phyloP scores from a whole-genome alignment of 768 basidiomycete species.

The Tylopilus plumbeoviolaceoides region DNA sequence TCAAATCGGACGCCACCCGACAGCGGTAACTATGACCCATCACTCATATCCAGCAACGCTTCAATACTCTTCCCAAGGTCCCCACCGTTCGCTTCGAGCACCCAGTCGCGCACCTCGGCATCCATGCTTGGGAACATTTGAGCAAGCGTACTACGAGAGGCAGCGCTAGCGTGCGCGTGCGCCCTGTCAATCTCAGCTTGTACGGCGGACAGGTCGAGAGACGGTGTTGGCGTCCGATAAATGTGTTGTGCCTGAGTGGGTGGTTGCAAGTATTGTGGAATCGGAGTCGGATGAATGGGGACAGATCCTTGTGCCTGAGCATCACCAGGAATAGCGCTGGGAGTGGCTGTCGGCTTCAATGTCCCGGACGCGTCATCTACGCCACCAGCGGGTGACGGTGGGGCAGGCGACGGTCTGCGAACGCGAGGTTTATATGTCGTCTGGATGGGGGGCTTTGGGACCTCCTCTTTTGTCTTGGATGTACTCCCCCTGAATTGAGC shows the following conservation, averaged over 20 bases:
- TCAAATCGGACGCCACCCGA: not conserved
- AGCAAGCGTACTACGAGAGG: slow-evolving; percentile 68
- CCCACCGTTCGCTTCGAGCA: slow-evolving; percentile 84
- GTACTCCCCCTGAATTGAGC: slow-evolving; percentile 33
- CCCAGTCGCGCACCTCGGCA: slow-evolving; percentile 79
- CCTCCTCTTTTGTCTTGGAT: slow-evolving; percentile 27
- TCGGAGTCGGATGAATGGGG: slow-evolving; percentile 24
- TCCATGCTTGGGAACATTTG: slow-evolving; percentile 90
- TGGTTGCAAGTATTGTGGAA: slow-evolving; percentile 31
- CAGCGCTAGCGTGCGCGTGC: slow-evolving; percentile 66
- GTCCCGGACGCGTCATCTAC: slow-evolving; percentile 47
- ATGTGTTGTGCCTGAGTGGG: slow-evolving; percentile 50
- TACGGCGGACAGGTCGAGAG: slow-evolving; percentile 63
- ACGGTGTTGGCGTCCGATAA: slow-evolving; percentile 68
- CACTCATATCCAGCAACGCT: slow-evolving; percentile 69
- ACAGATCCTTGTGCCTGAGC: slow-evolving; percentile 48
- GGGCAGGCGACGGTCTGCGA: slow-evolving; percentile 47
- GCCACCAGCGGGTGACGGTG: slow-evolving; percentile 15
- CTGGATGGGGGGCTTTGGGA: slow-evolving; percentile 34
- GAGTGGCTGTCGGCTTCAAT: not conserved
- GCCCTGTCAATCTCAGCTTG: slow-evolving; percentile 78
- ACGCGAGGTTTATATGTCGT: slow-evolving; percentile 77
- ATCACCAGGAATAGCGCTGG: slow-evolving; percentile 37
- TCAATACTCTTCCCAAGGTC: slow-evolving; percentile 92
- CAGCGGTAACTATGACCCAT: slow-evolving; percentile 17